phyloP scores from a whole-genome alignment of 257 asterid genomes.

The Rhazya stricta region DNA sequence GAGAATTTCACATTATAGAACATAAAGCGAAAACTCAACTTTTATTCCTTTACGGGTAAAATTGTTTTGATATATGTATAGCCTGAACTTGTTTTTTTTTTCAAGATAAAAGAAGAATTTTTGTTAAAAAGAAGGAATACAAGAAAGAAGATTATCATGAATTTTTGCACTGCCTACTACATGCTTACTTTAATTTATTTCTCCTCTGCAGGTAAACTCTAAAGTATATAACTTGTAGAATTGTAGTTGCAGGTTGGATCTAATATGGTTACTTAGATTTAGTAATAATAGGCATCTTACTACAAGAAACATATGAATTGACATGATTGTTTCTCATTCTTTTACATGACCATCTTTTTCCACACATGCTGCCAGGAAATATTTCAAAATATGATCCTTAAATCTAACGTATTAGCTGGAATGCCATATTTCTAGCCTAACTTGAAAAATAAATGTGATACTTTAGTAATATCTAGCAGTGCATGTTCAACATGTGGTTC shows the following conservation, averaged over 20 bases:
- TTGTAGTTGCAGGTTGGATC: not conserved
- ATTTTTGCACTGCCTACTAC: not conserved
- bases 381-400: not conserved
- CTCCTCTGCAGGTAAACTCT: not conserved
- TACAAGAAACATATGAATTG: not conserved
- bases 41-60: not conserved
- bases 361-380: not conserved
- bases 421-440: not conserved
- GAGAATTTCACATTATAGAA: not conserved
- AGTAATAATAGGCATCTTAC: not conserved
- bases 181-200: not conserved
- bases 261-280: not conserved
- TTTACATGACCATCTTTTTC: not conserved
- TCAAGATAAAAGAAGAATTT: not conserved
- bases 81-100: not conserved
- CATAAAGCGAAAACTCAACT: not conserved
- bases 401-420: not conserved
- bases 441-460: not conserved
- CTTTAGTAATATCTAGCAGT: not conserved
- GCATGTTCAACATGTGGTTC: not conserved
- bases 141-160: not conserved
- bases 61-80: not conserved
- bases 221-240: not conserved
- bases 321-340: too few species aligned
- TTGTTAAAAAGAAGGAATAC: not conserved